These are phyloP conservation scores for Xylaria grammica DNA, from an alignment of 495 filamentous ascomycete genomes.

Conservation along the genomic window DNA sequence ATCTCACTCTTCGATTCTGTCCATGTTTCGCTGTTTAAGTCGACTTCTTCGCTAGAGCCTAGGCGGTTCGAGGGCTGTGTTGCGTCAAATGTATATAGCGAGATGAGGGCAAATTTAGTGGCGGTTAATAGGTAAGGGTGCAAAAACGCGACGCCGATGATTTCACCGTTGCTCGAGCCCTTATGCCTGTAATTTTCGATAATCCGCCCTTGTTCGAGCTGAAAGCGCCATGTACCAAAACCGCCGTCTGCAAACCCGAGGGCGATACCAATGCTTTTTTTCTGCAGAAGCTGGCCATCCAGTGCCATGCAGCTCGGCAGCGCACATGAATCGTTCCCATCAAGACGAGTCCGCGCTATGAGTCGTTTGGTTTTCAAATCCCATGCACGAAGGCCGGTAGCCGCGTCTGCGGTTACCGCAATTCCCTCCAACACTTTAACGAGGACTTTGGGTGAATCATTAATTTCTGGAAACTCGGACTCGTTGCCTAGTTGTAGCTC, in stretches of 20 bases:
- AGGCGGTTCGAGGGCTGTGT: neutral
- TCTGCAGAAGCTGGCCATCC: conserved; percentile 50
- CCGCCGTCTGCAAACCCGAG: conserved; percentile 80
- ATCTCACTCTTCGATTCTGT: conserved; percentile 13
- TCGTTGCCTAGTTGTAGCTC: conserved; percentile 68
- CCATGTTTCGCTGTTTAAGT: conserved; percentile 1
- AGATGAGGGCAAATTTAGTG: conserved; percentile 71
- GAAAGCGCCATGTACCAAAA: conserved; percentile 71
- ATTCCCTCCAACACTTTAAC: conserved; percentile 75
- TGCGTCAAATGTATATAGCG: conserved; percentile 69
- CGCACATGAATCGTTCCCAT: conserved; percentile 27
- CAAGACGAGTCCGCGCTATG: conserved; percentile 52
- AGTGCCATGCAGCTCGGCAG: conserved; percentile 72
- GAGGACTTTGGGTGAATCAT: conserved; percentile 50
- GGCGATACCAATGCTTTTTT: conserved; percentile 55
- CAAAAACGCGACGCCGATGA: conserved; percentile 77
- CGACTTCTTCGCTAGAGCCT: neutral
- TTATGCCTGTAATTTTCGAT: conserved; percentile 58
- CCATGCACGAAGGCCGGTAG: conserved; percentile 78
- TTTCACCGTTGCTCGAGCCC: conserved; percentile 62
- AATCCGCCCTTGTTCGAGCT: conserved; percentile 50
- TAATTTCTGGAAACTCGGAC: conserved; percentile 13
- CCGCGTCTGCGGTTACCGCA: conserved; percentile 76
- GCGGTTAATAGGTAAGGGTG: conserved; percentile 81
- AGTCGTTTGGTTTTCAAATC: conserved; percentile 64